Evolutionary conservation across 129 eudicot genomes (phyloP).

Genomic region (Daucus carota): DNA sequence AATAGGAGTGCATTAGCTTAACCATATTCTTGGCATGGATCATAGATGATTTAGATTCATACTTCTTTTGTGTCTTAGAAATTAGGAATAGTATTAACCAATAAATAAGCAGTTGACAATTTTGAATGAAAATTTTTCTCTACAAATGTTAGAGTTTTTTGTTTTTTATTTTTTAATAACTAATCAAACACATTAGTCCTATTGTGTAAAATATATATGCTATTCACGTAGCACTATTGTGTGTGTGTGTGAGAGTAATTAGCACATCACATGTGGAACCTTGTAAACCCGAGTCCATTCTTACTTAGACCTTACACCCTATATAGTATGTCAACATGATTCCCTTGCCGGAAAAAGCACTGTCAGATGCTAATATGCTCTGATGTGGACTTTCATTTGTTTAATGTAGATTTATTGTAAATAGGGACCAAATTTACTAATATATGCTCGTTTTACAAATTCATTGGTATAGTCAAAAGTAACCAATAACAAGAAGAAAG

Average conservation of each 20-base stretch:
- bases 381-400: neutral
- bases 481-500: no score
- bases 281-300: neutral
- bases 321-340: neutral
- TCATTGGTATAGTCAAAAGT: neutral
- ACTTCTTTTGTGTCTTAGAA: neutral
- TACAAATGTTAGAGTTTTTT: neutral
- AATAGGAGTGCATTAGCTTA: neutral
- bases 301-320: neutral
- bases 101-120: neutral
- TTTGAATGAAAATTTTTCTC: neutral
- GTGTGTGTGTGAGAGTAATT: neutral
- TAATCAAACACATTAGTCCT: neutral
- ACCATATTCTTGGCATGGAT: slow-evolving; percentile 4
- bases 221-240: neutral
- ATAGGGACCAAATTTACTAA: neutral
- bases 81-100: neutral
- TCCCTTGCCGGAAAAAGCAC: neutral
- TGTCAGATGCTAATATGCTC: neutral
- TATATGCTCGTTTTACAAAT: neutral
- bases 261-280: neutral
- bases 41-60: neutral
- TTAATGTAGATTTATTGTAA: neutral
- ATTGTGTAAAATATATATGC: neutral
- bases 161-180: neutral